Conservation (phyloP, 1,284 basidiomycete species). For the Calocybe gambosa region DNA sequence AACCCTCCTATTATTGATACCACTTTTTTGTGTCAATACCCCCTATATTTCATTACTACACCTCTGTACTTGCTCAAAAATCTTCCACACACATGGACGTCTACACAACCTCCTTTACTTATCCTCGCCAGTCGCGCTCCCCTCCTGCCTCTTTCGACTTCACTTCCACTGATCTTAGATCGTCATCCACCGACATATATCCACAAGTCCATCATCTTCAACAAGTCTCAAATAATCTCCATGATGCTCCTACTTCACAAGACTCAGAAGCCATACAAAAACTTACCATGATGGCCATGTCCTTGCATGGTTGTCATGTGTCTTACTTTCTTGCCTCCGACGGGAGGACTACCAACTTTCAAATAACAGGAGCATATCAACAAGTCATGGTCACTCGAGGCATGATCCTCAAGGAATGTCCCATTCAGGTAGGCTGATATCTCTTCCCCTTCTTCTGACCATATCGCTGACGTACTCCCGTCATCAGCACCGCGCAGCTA, state of each 20-base stretch:
- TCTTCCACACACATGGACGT: conserved; percentile 80
- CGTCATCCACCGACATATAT: conserved; percentile 36
- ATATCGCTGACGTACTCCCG: conserved; percentile 13
- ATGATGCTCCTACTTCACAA: conserved; percentile 41
- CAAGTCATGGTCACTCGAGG: conserved; percentile 91
- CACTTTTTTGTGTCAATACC: conserved; percentile 47
- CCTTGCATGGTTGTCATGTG: conserved; percentile 76
- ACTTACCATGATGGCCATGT: conserved; percentile 74
- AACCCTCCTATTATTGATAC: conserved; percentile 39
- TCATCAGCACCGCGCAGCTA: conserved; percentile 69
- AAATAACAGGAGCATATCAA: conserved; percentile 86
- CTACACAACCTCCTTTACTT: conserved; percentile 88
- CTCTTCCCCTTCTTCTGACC: conserved; percentile 9
- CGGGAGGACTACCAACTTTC: conserved; percentile 79
- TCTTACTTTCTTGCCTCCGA: conserved; percentile 73
- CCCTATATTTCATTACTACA: conserved; percentile 35
- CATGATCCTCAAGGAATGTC: conserved; percentile 84
- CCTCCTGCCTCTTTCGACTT: conserved; percentile 61
- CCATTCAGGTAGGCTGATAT: conserved; percentile 61
- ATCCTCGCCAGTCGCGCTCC: conserved; percentile 72
- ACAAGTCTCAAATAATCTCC: conserved; percentile 20
- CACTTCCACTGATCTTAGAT: conserved; percentile 27
- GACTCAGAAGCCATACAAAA: conserved; percentile 77
- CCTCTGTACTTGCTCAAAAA: conserved; percentile 16
- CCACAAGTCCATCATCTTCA: conserved; percentile 33